Conservation (phyloP, 371 early-diverging fungal genomes). For the Saksenaea vasiformis region DNA sequence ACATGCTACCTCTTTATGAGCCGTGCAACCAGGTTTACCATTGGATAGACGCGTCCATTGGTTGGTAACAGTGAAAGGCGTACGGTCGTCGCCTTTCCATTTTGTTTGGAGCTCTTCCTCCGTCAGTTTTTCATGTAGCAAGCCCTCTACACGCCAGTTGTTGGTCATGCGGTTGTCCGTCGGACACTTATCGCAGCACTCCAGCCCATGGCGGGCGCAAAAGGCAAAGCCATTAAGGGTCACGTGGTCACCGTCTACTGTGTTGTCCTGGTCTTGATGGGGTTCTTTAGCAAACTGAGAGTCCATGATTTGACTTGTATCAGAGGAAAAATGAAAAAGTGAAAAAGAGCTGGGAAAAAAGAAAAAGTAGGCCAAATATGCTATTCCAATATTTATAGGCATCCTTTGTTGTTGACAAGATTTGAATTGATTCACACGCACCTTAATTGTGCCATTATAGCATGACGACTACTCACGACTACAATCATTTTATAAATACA, state of each 20-base stretch:
- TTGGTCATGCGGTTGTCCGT: conserved; percentile 47
- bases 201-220: conserved; percentile 44
- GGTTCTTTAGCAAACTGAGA: conserved; percentile 14
- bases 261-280: conserved; percentile 38
- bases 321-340: not conserved
- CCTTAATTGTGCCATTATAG: not conserved
- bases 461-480: not conserved
- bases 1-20: conserved; percentile 46
- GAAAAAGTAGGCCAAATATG: not conserved
- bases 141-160: conserved; percentile 42
- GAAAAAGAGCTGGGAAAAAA: not conserved
- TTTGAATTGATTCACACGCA: conserved; percentile 1
- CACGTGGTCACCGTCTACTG: conserved; percentile 36
- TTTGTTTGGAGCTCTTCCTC: conserved; percentile 37
- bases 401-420: not conserved
- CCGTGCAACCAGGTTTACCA: conserved; percentile 50
- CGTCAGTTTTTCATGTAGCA: conserved; percentile 38
- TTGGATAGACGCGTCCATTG: conserved; percentile 22
- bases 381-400: not conserved
- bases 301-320: not conserved
- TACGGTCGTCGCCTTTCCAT: conserved; percentile 53
- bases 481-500: not conserved
- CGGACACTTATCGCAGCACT: conserved; percentile 47
- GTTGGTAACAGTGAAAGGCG: conserved; percentile 26
- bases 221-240: conserved; percentile 40